Evolutionary conservation across 163 green algal species (phyloP).

Genomic region (Chlorella variabilis): DNA sequence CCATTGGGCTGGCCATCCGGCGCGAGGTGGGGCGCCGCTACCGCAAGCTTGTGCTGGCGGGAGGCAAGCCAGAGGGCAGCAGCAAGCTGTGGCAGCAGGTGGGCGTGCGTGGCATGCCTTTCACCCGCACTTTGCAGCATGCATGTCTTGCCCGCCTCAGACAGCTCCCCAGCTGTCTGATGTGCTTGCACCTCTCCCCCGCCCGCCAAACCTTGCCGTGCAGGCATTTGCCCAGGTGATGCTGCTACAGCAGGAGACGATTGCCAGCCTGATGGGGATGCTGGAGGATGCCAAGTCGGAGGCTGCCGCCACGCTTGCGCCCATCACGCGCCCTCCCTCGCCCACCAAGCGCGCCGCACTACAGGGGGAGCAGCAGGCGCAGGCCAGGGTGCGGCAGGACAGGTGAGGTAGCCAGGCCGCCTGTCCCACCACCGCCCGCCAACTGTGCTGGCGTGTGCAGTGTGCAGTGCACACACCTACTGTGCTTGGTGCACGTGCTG

Average conservation of each 20-base stretch:
- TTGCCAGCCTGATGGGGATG: slow-evolving; percentile 61
- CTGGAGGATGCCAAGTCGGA: slow-evolving; percentile 41
- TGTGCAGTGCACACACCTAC: too few relatives aligned
- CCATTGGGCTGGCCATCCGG: slow-evolving; percentile 60
- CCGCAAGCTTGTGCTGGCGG: slow-evolving; percentile 1
- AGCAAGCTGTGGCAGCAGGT: slow-evolving; percentile 37
- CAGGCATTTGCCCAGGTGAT: slow-evolving; percentile 63
- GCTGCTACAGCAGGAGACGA: slow-evolving; percentile 72
- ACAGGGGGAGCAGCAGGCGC: slow-evolving; percentile 9
- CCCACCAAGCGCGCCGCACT: slow-evolving; percentile 9
- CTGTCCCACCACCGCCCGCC: too few relatives aligned
- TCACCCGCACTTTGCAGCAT: background rate
- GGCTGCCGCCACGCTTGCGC: slow-evolving; percentile 8
- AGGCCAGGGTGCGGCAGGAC: slow-evolving; percentile 1
- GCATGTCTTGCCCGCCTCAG: too few relatives aligned
- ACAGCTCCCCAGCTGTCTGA: too few relatives aligned
- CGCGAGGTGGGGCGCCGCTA: slow-evolving; percentile 63
- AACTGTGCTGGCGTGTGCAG: too few relatives aligned
- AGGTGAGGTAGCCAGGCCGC: slow-evolving; percentile 8
- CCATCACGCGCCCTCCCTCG: slow-evolving; percentile 10
- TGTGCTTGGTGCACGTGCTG: too few relatives aligned
- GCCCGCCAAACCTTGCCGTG: background rate
- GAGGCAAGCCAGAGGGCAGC: slow-evolving; percentile 33
- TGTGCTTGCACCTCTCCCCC: background rate
- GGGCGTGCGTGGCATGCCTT: background rate